Evolutionary conservation across 2,329 filamentous ascomycete genomes (phyloP).

Genomic region (Cladosporium sp.): DNA sequence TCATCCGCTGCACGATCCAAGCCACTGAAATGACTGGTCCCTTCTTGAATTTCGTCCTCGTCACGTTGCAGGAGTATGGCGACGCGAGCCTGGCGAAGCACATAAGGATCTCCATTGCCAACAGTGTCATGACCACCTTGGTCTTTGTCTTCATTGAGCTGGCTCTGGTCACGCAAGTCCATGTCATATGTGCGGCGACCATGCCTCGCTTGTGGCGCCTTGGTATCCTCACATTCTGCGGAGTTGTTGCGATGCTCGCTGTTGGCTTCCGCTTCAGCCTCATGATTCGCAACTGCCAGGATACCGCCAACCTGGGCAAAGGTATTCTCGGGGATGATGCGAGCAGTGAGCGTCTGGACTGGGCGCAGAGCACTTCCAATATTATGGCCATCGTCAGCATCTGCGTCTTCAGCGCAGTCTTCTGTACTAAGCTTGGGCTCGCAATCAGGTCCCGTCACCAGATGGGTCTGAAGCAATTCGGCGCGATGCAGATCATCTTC

Average conservation of each 20-base stretch:
- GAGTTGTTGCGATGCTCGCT: constrained; percentile 47
- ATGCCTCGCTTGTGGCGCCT: constrained; percentile 39
- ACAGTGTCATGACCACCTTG: constrained; percentile 48
- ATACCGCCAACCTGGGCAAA: constrained; percentile 12
- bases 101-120: constrained; percentile 39
- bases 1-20: constrained; percentile 56
- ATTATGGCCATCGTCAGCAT: constrained; percentile 54
- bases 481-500: constrained; percentile 63
- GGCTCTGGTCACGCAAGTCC: constrained; percentile 60
- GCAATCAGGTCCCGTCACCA: constrained; percentile 53
- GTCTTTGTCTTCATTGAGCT: constrained; percentile 53
- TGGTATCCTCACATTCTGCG: constrained; percentile 45
- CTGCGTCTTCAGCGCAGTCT: constrained; percentile 59
- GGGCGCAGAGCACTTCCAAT: constrained; percentile 32
- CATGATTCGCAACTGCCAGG: constrained; percentile 43
- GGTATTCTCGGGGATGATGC: background rate
- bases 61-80: constrained; percentile 14
- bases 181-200: constrained; percentile 56
- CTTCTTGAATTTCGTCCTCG: constrained; percentile 53
- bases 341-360: background rate
- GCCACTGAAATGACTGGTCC: constrained; percentile 57
- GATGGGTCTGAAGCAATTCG: constrained; percentile 57
- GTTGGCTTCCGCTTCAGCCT: constrained; percentile 52
- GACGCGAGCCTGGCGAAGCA: constrained; percentile 15
- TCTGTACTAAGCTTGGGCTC: constrained; percentile 57